Conservation (phyloP, 257 asterid species). For the Petunia secreta region DNA sequence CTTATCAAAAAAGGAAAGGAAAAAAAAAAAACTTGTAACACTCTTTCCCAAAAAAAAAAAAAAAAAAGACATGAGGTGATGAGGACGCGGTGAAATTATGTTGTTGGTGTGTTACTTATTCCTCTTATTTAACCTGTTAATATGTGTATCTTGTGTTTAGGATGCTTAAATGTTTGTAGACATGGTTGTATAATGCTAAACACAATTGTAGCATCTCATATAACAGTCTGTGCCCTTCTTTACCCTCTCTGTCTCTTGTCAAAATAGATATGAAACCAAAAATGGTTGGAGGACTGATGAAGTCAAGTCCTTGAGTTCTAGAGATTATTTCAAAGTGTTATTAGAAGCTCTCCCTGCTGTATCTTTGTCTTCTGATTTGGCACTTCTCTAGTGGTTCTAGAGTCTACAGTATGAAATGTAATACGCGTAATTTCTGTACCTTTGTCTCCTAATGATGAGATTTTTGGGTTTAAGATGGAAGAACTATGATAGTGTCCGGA, state of each 20-base stretch:
- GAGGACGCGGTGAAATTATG: no score
- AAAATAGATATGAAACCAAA: no score
- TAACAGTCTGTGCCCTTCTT: neutral
- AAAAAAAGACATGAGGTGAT: no score
- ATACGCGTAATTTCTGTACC: no score
- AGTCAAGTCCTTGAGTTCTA: neutral
- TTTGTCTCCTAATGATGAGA: neutral
- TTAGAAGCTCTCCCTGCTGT: no score
- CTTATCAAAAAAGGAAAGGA: no score
- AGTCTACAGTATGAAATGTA: no score
- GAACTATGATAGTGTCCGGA: neutral
- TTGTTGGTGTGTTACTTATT: neutral
- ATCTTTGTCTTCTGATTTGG: no score
- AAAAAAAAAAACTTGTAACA: no score
- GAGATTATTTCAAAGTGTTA: neutral
- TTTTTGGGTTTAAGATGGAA: neutral
- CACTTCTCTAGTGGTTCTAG: no score
- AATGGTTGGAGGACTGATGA: no score
- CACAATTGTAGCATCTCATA: neutral
- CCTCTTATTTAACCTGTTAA: conserved; percentile 9
- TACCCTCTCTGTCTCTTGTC: neutral
- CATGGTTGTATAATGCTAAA: neutral
- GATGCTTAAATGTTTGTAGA: neutral
- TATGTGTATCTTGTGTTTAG: neutral
- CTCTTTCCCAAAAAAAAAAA: no score